A percentile compares a stretch with the other conserved stretches of the same genome.
phyloP scores from a whole-genome alignment of 768 basidiomycete genomes.

The Hydnomerulius pinastri region DNA sequence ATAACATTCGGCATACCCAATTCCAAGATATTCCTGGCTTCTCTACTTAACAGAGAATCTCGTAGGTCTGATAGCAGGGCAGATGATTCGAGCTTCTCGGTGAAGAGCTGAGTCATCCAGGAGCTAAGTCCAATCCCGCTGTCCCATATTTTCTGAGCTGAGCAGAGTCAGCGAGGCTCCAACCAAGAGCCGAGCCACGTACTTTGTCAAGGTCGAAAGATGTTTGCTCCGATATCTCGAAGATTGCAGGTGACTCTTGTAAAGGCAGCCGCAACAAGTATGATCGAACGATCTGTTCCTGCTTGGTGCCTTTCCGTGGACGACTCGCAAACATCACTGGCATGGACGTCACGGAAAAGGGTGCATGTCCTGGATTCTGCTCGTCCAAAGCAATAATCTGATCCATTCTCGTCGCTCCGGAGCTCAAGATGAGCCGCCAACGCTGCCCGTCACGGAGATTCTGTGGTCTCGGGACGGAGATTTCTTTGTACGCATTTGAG shows the following conservation, averaged over 20 bases:
- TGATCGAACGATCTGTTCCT: constrained; percentile 65
- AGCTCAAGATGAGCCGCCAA: constrained; percentile 67
- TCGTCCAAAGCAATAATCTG: constrained; percentile 45
- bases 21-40: constrained; percentile 57
- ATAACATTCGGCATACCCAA: constrained; percentile 50
- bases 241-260: constrained; percentile 21
- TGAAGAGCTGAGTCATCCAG: constrained; percentile 58
- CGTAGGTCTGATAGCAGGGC: constrained; percentile 23
- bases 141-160: constrained; percentile 90
- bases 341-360: constrained; percentile 70
- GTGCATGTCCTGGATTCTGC: constrained; percentile 40
- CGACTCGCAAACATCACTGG: constrained; percentile 52
- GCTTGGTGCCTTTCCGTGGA: constrained; percentile 46
- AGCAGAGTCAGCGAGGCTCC: constrained; percentile 12
- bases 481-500: constrained; percentile 72
- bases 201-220: constrained; percentile 96
- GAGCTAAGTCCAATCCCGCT: constrained; percentile 85
- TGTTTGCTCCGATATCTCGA: constrained; percentile 75
- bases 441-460: constrained; percentile 50
- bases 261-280: constrained; percentile 41
- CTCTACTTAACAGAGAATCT: constrained; percentile 41
- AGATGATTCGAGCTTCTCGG: not conserved
- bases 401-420: constrained; percentile 31
- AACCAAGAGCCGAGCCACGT: constrained; percentile 15
- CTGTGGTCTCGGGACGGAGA: constrained; percentile 65